These are phyloP conservation scores for Atkinsonella texensis DNA, from an alignment of 2,329 filamentous ascomycete species.

Conservation along the genomic window DNA sequence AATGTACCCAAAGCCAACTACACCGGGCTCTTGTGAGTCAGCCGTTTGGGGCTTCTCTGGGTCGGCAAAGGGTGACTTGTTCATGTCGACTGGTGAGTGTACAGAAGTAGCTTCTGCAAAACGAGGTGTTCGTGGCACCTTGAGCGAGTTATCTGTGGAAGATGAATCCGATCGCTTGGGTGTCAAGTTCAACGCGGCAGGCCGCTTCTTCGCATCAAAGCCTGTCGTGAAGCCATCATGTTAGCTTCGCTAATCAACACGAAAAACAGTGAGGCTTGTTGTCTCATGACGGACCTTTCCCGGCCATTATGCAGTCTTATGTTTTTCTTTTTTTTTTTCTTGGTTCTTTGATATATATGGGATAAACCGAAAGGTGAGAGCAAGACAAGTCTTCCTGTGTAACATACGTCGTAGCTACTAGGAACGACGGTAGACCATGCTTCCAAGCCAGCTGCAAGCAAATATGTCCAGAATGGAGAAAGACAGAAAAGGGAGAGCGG, in stretches of 20 bases:
- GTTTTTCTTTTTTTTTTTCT: neutral
- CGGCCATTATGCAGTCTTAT: conserved; percentile 20
- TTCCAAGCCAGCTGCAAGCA: conserved; percentile 11
- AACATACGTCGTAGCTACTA: conserved; percentile 3
- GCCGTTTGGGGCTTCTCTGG: conserved; percentile 41
- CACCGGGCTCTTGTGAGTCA: conserved; percentile 58
- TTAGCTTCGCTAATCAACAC: conserved; percentile 9
- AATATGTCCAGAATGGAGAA: conserved; percentile 12
- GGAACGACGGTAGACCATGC: conserved; percentile 5
- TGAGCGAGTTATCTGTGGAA: conserved; percentile 44
- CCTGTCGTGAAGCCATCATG: conserved; percentile 11
- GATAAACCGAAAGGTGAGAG: conserved; percentile 5
- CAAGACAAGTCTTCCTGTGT: neutral
- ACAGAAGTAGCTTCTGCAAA: conserved; percentile 74
- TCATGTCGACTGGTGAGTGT: conserved; percentile 58
- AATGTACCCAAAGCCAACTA: conserved; percentile 91
- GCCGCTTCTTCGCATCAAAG: conserved; percentile 43
- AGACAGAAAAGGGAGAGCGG: conserved; percentile 22
- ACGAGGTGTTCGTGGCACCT: conserved; percentile 61
- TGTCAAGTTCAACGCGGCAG: conserved; percentile 41
- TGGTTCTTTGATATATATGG: conserved; percentile 7
- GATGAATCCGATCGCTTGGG: conserved; percentile 37
- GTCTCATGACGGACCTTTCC: conserved; percentile 25
- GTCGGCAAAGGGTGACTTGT: conserved; percentile 46
- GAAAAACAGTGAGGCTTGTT: neutral